These are phyloP conservation scores for Penicillium brevicompactum DNA, from an alignment of 2,329 filamentous ascomycete genomes.

Conservation along the genomic window DNA sequence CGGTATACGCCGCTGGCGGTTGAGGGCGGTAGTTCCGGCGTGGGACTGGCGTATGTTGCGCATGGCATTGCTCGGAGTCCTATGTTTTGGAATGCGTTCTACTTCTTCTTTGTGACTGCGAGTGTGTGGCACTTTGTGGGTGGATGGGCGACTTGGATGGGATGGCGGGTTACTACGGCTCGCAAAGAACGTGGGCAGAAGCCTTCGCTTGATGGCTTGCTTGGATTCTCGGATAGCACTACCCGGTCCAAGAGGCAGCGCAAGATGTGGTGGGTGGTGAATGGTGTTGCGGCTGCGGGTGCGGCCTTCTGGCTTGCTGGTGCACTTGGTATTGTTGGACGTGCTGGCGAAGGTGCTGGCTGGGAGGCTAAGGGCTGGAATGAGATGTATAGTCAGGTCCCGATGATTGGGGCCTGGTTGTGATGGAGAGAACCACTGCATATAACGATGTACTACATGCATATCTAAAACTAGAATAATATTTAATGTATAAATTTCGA, in stretches of 20 bases:
- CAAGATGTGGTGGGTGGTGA: slow-evolving; percentile 71
- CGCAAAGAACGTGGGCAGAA: slow-evolving; percentile 31
- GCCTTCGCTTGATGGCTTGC: slow-evolving; percentile 34
- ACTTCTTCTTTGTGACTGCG: slow-evolving; percentile 66
- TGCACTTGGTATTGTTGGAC: slow-evolving; percentile 74
- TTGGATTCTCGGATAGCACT: slow-evolving; percentile 51
- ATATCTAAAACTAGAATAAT: neutral
- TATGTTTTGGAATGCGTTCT: slow-evolving; percentile 67
- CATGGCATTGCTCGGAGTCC: slow-evolving; percentile 81
- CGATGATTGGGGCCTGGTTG: slow-evolving; percentile 57
- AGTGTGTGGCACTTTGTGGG: slow-evolving; percentile 79
- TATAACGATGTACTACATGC: neutral
- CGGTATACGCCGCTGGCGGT: slow-evolving; percentile 72
- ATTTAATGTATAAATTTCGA: neutral
- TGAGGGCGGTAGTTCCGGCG: slow-evolving; percentile 83
- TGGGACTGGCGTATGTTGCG: slow-evolving; percentile 79
- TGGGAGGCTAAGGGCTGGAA: slow-evolving; percentile 85
- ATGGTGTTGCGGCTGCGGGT: slow-evolving; percentile 61
- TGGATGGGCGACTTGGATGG: slow-evolving; percentile 82
- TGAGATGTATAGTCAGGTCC: slow-evolving; percentile 66
- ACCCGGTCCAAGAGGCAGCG: slow-evolving; percentile 57
- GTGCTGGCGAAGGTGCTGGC: slow-evolving; percentile 68
- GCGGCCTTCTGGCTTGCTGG: slow-evolving; percentile 78
- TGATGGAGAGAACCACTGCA: slow-evolving; percentile 24
- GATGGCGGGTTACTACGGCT: slow-evolving; percentile 48